Percentiles rank a stretch among this genome's conserved stretches.
Evolutionary conservation across 176 grass and related monocot species (phyloP).

Genomic region (Paspalum notatum): DNA sequence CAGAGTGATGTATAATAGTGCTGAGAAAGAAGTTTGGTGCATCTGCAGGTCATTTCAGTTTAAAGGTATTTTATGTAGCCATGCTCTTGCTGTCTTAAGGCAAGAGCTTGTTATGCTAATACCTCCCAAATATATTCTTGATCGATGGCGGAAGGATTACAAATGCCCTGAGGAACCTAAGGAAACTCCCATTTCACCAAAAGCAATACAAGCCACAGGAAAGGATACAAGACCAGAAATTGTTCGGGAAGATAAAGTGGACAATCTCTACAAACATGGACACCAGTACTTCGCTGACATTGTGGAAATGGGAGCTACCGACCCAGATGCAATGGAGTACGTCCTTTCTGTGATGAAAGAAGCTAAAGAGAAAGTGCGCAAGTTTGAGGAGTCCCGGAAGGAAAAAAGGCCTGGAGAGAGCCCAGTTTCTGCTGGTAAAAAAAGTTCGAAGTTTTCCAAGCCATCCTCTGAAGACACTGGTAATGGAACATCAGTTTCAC

Average conservation of each 20-base stretch:
- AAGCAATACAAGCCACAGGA: constrained; percentile 34
- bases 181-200: constrained; percentile 44
- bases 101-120: constrained; percentile 92
- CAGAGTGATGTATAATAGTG: constrained; percentile 77
- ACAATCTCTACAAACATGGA: constrained; percentile 75
- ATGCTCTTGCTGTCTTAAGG: constrained; percentile 82
- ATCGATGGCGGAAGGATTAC: constrained; percentile 91
- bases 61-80: constrained; percentile 95
- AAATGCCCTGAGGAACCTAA: constrained; percentile 77
- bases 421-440: constrained; percentile 58
- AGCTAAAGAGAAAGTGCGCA: constrained; percentile 84
- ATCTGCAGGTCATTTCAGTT: constrained; percentile 91
- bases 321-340: constrained; percentile 81
- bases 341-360: constrained; percentile 87
- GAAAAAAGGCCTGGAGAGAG: constrained; percentile 52
- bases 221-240: constrained; percentile 47
- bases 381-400: constrained; percentile 74
- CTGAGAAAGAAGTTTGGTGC: constrained; percentile 86
- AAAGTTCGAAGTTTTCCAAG: constrained; percentile 40
- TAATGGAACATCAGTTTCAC: constrained; percentile 27
- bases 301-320: constrained; percentile 83
- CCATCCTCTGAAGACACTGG: constrained; percentile 34
- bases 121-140: constrained; percentile 86
- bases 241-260: constrained; percentile 58
- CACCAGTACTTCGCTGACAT: constrained; percentile 84